Conservation (phyloP, 1,139 yeast species). For the Petasospora rhodanensis region DNA sequence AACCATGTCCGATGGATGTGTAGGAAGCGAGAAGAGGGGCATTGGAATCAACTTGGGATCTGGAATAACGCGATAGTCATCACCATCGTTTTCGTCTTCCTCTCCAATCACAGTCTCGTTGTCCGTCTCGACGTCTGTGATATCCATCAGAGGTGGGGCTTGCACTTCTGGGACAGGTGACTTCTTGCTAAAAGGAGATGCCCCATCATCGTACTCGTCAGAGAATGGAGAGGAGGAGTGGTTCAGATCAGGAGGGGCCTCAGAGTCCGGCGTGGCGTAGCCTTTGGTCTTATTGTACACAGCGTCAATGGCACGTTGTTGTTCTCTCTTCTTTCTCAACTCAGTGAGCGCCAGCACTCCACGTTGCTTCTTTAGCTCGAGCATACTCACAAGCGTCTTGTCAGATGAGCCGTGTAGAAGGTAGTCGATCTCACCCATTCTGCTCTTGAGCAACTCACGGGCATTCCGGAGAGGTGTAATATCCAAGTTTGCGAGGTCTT, state of each 20-base stretch:
- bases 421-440: conserved; percentile 31
- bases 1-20: conserved; percentile 9
- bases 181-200: no score
- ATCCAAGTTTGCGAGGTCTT: neutral
- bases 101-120: conserved; percentile 11
- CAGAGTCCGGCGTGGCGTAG: conserved; percentile 12
- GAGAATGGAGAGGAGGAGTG: no score
- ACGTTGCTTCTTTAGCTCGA: conserved; percentile 11
- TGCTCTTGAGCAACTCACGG: conserved; percentile 28
- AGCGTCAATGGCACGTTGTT: conserved; percentile 2
- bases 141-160: no score
- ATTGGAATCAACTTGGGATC: neutral
- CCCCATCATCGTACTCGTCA: no score
- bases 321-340: no score
- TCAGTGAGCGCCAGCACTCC: conserved; percentile 10
- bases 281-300: no score
- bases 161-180: no score
- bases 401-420: conserved; percentile 27
- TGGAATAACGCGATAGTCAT: conserved; percentile 2
- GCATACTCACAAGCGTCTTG: conserved; percentile 4
- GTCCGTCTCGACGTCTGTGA: conserved; percentile 9
- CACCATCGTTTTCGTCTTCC: conserved; percentile 8
- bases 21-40: conserved; percentile 7
- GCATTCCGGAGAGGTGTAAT: conserved; percentile 21
- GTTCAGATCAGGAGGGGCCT: conserved; percentile 3